Base-by-base conservation (phyloP, 805 yeast genomes). In the Phaffomyces opuntiae region DNA sequence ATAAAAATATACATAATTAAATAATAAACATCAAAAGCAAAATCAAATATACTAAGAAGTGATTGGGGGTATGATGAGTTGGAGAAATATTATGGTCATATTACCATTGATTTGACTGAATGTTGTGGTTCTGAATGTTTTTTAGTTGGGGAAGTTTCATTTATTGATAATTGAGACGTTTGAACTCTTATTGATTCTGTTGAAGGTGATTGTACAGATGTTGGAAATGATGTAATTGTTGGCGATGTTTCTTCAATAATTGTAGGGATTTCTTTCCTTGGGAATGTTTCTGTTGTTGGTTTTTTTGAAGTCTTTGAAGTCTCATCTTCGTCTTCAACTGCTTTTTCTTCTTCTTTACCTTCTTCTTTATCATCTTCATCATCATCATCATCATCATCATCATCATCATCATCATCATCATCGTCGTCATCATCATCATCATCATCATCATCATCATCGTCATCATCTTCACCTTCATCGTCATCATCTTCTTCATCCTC, bases 311-410 rank as follows among this genome's bases (percentile, higher is more conserved):
- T 60, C 1, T 55, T 66, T 7, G 63, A 67, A 0, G 13, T 14
- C 19, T 17, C 37, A 11, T 66, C 72, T 1, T 73, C 72, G 0
- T 67, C 69, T n/a, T 65, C 69, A 5, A 65, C 70, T 7, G 34
- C 39, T 24, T 39, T 44, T 17, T 39, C 37, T n/a, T 29, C 39
- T 12, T 38, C 43, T 3, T 42, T 44, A 4, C 25, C 40, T 9
- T 39, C 49, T 9, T 40, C 44, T 9, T 42, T 40, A 17, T 17
- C 44, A 9, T 45, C 38, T 7, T 40, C 49, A 32, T 29, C 43
- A 12, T 42, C 46, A 12, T 42, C 49, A 3, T 46, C 49, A 25
- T 44, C 47, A 17, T 44, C 46, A 29, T 43, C 47, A 14, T 37
- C 50, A 3, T 40, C 50, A n/a, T 47, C 50, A 11, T 47, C 50